A percentile compares a stretch with the other conserved stretches of the same genome.
These are phyloP conservation scores for Aspergillus sp. DNA, from an alignment of 2,329 filamentous ascomycete species.

Conservation along the genomic window DNA sequence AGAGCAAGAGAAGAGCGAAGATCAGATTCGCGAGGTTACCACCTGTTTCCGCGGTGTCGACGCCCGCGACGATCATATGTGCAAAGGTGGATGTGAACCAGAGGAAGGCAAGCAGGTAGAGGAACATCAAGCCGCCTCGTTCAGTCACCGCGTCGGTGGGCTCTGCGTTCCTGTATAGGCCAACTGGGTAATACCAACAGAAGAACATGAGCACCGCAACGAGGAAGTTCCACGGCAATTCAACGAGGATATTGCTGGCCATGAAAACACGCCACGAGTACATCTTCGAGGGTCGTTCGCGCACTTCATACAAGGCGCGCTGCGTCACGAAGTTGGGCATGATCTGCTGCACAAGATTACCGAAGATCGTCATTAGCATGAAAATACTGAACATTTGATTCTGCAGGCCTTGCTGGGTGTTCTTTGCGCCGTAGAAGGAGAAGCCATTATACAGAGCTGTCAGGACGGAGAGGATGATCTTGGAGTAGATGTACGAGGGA, in stretches of 20 bases:
- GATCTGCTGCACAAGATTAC: constrained; percentile 54
- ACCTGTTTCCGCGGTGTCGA: constrained; percentile 68
- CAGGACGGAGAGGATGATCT: constrained; percentile 65
- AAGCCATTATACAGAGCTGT: constrained; percentile 78
- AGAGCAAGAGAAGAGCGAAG: constrained; percentile 59
- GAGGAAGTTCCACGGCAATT: constrained; percentile 66
- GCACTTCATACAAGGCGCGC: constrained; percentile 59
- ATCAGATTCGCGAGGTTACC: constrained; percentile 63
- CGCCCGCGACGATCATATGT: constrained; percentile 69
- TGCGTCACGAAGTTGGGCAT: constrained; percentile 61
- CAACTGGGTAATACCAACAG: constrained; percentile 68
- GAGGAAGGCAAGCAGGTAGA: constrained; percentile 66
- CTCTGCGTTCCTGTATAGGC: constrained; percentile 44
- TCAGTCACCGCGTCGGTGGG: constrained; percentile 43
- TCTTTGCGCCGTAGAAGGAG: constrained; percentile 73
- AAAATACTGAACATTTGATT: constrained; percentile 92
- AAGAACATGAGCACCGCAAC: constrained; percentile 63
- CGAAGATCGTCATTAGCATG: constrained; percentile 80
- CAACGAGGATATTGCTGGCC: constrained; percentile 68
- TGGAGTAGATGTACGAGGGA: constrained; percentile 85
- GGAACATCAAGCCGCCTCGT: constrained; percentile 64
- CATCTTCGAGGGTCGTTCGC: constrained; percentile 64
- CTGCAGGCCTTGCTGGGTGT: constrained; percentile 76
- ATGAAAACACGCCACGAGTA: constrained; percentile 76
- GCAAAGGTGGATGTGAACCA: constrained; percentile 72